A percentile compares a stretch with the other conserved stretches of the same genome.
Evolutionary conservation across 257 asterid genomes (phyloP).

Genomic region (Fraxinus quadrangulata): DNA sequence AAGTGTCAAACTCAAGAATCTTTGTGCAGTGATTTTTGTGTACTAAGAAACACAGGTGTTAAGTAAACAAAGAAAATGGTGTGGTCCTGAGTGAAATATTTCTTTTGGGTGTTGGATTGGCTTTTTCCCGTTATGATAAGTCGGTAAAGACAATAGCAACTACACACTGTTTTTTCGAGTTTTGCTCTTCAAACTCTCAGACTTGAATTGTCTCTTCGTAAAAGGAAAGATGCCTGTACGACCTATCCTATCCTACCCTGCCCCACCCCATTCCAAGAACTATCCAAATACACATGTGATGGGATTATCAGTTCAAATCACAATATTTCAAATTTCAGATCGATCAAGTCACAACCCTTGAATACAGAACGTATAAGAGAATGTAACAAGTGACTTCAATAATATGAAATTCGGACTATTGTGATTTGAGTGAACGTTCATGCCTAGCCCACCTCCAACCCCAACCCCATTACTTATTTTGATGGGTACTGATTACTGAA

Average conservation of each 20-base stretch:
- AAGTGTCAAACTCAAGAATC: constrained; percentile 1
- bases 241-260: background rate
- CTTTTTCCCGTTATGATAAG: constrained; percentile 22
- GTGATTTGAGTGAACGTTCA: background rate
- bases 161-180: constrained; percentile 18
- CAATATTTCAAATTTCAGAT: background rate
- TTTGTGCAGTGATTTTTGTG: background rate
- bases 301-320: background rate
- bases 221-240: constrained; percentile 39
- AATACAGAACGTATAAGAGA: too few species aligned
- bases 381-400: too few species aligned
- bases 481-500: constrained; percentile 33
- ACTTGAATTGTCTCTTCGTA: constrained; percentile 35
- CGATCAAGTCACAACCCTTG: too few species aligned
- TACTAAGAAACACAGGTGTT: background rate
- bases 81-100: constrained; percentile 34
- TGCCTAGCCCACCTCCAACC: background rate
- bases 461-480: constrained; percentile 45
- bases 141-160: constrained; percentile 26
- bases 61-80: background rate
- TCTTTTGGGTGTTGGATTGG: too few species aligned
- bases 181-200: background rate
- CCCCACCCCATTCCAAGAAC: background rate
- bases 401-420: background rate
- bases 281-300: too few species aligned